These are phyloP conservation scores for Hygrophorus russula DNA, from an alignment of 768 basidiomycete genomes.

Conservation along the genomic window DNA sequence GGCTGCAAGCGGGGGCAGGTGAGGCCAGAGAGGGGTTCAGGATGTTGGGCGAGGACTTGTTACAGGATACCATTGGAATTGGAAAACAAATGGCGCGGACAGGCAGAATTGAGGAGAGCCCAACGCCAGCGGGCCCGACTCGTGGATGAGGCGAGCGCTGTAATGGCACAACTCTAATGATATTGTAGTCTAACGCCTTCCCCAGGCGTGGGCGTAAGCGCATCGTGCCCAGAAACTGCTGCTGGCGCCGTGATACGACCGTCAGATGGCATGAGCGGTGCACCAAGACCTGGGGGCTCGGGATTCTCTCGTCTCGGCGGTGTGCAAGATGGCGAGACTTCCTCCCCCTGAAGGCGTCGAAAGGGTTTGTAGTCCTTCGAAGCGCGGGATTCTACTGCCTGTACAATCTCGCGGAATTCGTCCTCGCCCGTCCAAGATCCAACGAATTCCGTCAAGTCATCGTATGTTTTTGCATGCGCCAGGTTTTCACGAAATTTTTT, in stretches of 20 bases:
- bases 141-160: not conserved
- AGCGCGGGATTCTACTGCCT: constrained; percentile 34
- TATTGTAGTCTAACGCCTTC: not conserved
- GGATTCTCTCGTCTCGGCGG: constrained; percentile 46
- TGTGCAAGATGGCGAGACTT: constrained; percentile 17
- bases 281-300: constrained; percentile 41
- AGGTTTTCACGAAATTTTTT: constrained; percentile 44
- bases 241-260: constrained; percentile 24
- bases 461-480: constrained; percentile 50
- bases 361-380: constrained; percentile 2
- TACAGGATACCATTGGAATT: constrained; percentile 55
- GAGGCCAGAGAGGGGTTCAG: constrained; percentile 25
- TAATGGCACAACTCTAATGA: not conserved
- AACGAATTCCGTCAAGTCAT: constrained; percentile 38
- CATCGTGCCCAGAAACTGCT: constrained; percentile 30
- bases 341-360: no score
- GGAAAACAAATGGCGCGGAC: constrained; percentile 37
- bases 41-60: constrained; percentile 51
- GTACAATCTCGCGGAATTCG: constrained; percentile 45
- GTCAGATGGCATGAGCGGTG: constrained; percentile 37
- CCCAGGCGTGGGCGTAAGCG: constrained; percentile 32
- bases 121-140: constrained; percentile 41
- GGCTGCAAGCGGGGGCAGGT: constrained; percentile 17
- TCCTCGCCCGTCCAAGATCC: constrained; percentile 49
- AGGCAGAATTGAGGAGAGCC: constrained; percentile 51